These are phyloP conservation scores for sorghum (Sorghum bicolor) DNA, from an alignment of 176 grass and related monocot species.

Conservation along the genomic window Sorghum_bicolor_NCBIv3 NC_012878.2:785001-785500, in stretches of 20 bases:
- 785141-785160: background rate
- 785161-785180: background rate
- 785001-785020: background rate
- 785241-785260: background rate
- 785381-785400: background rate
- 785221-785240: background rate
- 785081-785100: background rate
- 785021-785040: background rate
- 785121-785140: background rate
- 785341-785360: background rate
- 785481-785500: too few species aligned
- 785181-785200: background rate
- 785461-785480: background rate
- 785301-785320: constrained; percentile 31
- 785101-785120: background rate
- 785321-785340: constrained; percentile 3
- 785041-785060: background rate
- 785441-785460: background rate
- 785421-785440: constrained; percentile 26
- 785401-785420: background rate
- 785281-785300: constrained; percentile 31
- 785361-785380: background rate
- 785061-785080: background rate
- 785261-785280: background rate
- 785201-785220: background rate